phyloP scores from a whole-genome alignment of 1,284 basidiomycete genomes.

The Austroboletus niveus region DNA sequence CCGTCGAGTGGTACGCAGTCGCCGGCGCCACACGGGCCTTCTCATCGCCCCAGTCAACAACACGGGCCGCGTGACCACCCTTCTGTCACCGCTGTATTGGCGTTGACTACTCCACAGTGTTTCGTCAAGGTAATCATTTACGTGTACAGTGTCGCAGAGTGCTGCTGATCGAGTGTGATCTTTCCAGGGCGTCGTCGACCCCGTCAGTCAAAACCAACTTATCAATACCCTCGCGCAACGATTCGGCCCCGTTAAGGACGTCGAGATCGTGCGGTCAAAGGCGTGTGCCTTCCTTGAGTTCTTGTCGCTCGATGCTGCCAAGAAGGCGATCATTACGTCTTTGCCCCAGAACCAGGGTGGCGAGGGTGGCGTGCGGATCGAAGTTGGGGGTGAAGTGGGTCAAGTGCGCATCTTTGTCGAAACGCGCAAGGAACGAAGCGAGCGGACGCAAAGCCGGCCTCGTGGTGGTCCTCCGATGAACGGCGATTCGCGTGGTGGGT shows the following conservation, averaged over 20 bases:
- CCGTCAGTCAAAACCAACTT: conserved; percentile 63
- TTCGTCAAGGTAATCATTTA: conserved; percentile 77
- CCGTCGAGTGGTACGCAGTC: conserved; percentile 50
- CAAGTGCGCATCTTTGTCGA: conserved; percentile 74
- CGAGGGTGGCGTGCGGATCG: conserved; percentile 84
- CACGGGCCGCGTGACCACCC: conserved; percentile 41
- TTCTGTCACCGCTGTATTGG: conserved; percentile 53
- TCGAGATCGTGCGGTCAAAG: conserved; percentile 86
- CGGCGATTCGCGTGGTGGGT: conserved; percentile 41
- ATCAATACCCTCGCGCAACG: conserved; percentile 56
- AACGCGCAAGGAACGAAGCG: conserved; percentile 85
- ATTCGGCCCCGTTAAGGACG: conserved; percentile 86
- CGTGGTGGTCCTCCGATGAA: conserved; percentile 47
- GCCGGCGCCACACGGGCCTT: conserved; percentile 41
- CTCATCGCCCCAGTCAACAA: conserved; percentile 30
- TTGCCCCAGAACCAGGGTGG: conserved; percentile 69
- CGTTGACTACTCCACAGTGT: conserved; percentile 69
- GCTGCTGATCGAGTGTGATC: conserved; percentile 2
- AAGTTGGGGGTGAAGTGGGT: conserved; percentile 49
- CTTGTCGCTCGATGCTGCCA: conserved; percentile 72
- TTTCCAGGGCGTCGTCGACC: conserved; percentile 69
- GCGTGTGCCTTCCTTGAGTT: conserved; percentile 97
- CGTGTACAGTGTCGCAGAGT: background rate
- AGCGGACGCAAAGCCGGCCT: conserved; percentile 55
- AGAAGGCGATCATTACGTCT: conserved; percentile 79